These are phyloP conservation scores for Phaffia tasmanica DNA, from an alignment of 768 basidiomycete species.

Conservation along the genomic window DNA sequence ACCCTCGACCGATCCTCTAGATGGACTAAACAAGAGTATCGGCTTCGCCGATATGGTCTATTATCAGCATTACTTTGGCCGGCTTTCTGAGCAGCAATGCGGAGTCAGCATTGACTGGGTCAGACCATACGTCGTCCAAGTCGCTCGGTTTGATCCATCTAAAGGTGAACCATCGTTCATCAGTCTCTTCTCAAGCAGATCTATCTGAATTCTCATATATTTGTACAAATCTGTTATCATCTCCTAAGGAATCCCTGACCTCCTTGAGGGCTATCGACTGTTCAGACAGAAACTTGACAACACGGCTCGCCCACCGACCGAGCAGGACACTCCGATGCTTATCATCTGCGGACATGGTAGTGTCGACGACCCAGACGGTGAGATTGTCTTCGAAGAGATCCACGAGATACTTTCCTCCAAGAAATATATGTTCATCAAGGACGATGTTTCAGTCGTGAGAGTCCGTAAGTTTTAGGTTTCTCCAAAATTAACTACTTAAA, in stretches of 20 bases:
- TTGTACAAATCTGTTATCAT: background rate
- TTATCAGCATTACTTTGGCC: conserved; percentile 35
- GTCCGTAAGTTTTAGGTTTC: conserved; percentile 64
- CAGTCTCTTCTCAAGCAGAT: conserved; percentile 42
- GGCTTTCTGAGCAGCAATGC: conserved; percentile 33
- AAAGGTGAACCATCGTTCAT: conserved; percentile 44
- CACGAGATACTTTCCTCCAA: conserved; percentile 30
- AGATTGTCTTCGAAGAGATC: conserved; percentile 69
- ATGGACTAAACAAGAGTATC: conserved; percentile 88
- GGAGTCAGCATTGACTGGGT: conserved; percentile 37
- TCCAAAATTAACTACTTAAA: conserved; percentile 34
- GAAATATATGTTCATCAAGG: conserved; percentile 31
- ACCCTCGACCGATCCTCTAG: conserved; percentile 46
- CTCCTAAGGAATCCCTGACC: conserved; percentile 33
- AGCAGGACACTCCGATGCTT: conserved; percentile 34
- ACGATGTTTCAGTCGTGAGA: conserved; percentile 60
- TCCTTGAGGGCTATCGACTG: conserved; percentile 64
- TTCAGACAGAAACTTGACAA: conserved; percentile 56
- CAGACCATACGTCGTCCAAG: conserved; percentile 76
- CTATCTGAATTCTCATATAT: background rate
- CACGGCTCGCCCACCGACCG: background rate
- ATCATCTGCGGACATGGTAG: conserved; percentile 33
- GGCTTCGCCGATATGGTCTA: conserved; percentile 30
- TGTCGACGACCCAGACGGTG: conserved; percentile 34
- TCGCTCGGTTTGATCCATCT: conserved; percentile 89